Evolutionary conservation across 176 grass and related monocot species (phyloP).

Genomic region (Cenchrus purpureus): DNA sequence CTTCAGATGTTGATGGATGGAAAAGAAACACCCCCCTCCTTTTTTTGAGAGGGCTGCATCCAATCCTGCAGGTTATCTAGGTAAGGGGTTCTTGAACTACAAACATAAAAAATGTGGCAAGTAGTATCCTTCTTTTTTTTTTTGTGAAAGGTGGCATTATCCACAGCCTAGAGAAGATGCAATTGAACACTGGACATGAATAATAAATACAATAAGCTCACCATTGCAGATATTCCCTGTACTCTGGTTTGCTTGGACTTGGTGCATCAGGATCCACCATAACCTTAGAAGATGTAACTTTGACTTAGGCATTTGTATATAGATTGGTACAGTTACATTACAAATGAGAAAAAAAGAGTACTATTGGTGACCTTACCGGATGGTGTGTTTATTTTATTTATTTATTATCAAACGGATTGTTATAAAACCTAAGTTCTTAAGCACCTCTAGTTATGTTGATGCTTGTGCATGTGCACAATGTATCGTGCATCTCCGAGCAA

Average conservation of each 20-base stretch:
- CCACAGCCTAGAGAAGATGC: slow-evolving; percentile 13
- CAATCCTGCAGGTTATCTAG: slow-evolving; percentile 70
- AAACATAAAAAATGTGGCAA: slow-evolving; percentile 51
- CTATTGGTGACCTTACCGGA: not conserved
- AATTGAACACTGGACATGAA: slow-evolving; percentile 23
- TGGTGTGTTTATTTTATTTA: not conserved
- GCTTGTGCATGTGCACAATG: not conserved
- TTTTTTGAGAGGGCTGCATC: slow-evolving; percentile 79
- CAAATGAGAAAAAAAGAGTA: not conserved
- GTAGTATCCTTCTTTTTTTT: slow-evolving; percentile 19
- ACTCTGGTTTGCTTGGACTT: slow-evolving; percentile 96
- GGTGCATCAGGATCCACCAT: slow-evolving; percentile 99
- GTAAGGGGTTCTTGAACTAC: slow-evolving; percentile 65
- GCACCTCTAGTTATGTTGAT: not conserved
- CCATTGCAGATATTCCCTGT: slow-evolving; percentile 96
- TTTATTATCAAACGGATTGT: not conserved
- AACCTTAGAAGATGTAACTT: slow-evolving; percentile 60
- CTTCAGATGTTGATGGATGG: slow-evolving; percentile 63
- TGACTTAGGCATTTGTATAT: slow-evolving; percentile 42
- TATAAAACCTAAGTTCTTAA: slow-evolving; percentile 10
- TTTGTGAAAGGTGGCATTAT: not conserved
- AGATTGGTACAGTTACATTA: slow-evolving; percentile 4
- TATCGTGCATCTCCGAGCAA: slow-evolving; percentile 16
- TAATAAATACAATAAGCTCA: slow-evolving; percentile 54
- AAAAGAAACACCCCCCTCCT: slow-evolving; percentile 72